Conservation (phyloP, 129 eudicot species). For the Logfia minima region DNA sequence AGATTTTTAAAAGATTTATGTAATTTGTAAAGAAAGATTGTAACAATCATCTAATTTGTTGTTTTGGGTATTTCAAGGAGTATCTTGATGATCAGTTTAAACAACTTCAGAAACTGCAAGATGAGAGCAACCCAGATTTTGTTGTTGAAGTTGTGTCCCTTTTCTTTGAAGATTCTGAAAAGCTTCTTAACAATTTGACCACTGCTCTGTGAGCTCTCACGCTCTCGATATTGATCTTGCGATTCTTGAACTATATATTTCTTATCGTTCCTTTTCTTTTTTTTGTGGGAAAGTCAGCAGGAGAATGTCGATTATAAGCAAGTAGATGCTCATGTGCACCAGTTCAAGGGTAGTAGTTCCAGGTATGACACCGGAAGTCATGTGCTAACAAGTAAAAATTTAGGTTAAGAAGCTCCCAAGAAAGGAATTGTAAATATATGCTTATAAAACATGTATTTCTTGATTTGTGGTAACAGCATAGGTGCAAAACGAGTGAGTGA, state of each 20-base stretch:
- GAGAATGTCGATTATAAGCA: conserved; percentile 68
- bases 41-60: not conserved
- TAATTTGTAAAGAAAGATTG: not conserved
- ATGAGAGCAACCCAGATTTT: conserved; percentile 78
- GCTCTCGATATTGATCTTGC: conserved; percentile 19
- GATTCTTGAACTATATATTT: conserved; percentile 6
- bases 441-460: conserved; percentile 17
- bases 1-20: conserved; percentile 12
- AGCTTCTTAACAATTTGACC: conserved; percentile 63
- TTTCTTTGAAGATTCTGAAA: conserved; percentile 88
- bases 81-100: conserved; percentile 73
- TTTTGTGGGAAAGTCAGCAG: conserved; percentile 48
- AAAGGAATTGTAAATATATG: not conserved
- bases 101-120: conserved; percentile 69
- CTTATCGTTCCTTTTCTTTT: not conserved
- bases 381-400: not conserved
- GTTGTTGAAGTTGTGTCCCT: conserved; percentile 76
- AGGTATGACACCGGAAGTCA: conserved; percentile 44
- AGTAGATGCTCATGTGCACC: conserved; percentile 88
- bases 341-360: conserved; percentile 90
- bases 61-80: conserved; percentile 38
- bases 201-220: conserved; percentile 63
- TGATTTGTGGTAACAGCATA: conserved; percentile 52
- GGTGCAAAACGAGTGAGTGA: conserved; percentile 73
- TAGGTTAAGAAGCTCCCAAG: not conserved